Conservation (phyloP, 495 filamentous ascomycete genomes). For the Neurospora sp. region DNA sequence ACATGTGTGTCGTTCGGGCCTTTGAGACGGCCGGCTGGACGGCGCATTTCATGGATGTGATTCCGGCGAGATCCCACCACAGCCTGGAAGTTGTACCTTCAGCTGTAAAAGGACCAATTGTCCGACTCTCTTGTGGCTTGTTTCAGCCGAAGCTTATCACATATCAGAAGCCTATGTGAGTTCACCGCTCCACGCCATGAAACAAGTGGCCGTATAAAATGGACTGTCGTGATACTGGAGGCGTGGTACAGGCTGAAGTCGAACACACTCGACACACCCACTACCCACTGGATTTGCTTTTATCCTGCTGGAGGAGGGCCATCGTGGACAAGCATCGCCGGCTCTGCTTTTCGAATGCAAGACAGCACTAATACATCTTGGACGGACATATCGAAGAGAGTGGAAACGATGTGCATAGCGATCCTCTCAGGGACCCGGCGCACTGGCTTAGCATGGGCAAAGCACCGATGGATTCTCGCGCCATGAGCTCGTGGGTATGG, state of each 20-base stretch:
- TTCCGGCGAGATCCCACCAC: background rate
- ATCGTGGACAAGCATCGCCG: background rate
- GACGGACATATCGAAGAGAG: background rate
- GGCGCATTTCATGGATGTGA: background rate
- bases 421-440: background rate
- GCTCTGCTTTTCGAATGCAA: background rate
- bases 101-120: background rate
- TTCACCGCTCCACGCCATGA: background rate
- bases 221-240: background rate
- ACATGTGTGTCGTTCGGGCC: background rate
- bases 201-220: background rate
- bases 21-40: background rate
- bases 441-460: background rate
- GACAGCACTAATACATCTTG: background rate
- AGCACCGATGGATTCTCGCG: background rate
- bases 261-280: background rate
- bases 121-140: background rate
- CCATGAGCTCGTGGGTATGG: background rate
- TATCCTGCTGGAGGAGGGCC: background rate
- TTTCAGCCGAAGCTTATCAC: background rate
- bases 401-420: background rate
- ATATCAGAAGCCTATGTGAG: background rate
- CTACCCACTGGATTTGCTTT: background rate
- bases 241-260: background rate
- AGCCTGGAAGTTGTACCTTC: background rate